Evolutionary conservation across 441 rosid species (phyloP).

Genomic region (Theobroma grandiflorum): DNA sequence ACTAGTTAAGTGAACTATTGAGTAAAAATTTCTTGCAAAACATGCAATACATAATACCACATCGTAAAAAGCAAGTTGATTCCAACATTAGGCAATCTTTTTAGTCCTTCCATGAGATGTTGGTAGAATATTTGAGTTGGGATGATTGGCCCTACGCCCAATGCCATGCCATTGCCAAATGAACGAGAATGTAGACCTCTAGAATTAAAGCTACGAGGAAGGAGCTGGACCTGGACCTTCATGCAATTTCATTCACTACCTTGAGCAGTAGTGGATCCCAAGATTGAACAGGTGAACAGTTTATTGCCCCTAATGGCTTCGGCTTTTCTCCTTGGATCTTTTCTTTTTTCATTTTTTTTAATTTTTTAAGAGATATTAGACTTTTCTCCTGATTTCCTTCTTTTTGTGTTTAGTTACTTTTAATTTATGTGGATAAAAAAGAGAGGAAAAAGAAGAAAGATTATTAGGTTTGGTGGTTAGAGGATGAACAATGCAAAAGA

Average conservation of each 20-base stretch:
- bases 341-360: too few relatives aligned
- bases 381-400: too few relatives aligned
- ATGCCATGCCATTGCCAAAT: slow-evolving; percentile 66
- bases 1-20: slow-evolving; percentile 67
- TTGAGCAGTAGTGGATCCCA: slow-evolving; percentile 55
- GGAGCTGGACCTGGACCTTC: slow-evolving; percentile 76
- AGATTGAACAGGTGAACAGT: slow-evolving; percentile 61
- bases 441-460: too few relatives aligned
- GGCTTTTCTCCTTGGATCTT: too few relatives aligned
- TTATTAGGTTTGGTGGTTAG: too few relatives aligned
- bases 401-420: too few relatives aligned
- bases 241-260: slow-evolving; percentile 77
- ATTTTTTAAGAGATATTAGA: too few relatives aligned
- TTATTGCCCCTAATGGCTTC: slow-evolving; percentile 94
- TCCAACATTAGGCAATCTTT: slow-evolving; percentile 67
- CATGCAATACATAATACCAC: slow-evolving; percentile 61
- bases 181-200: slow-evolving; percentile 86
- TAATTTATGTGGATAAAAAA: too few relatives aligned
- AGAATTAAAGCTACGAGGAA: slow-evolving; percentile 63
- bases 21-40: slow-evolving; percentile 61
- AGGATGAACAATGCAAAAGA: background rate
- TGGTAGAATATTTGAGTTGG: slow-evolving; percentile 74
- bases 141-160: slow-evolving; percentile 94
- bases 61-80: slow-evolving; percentile 38
- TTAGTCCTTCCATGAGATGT: slow-evolving; percentile 93